Base-by-base conservation (phyloP, 768 basidiomycete species). In the Paxillus rubicundulus region DNA sequence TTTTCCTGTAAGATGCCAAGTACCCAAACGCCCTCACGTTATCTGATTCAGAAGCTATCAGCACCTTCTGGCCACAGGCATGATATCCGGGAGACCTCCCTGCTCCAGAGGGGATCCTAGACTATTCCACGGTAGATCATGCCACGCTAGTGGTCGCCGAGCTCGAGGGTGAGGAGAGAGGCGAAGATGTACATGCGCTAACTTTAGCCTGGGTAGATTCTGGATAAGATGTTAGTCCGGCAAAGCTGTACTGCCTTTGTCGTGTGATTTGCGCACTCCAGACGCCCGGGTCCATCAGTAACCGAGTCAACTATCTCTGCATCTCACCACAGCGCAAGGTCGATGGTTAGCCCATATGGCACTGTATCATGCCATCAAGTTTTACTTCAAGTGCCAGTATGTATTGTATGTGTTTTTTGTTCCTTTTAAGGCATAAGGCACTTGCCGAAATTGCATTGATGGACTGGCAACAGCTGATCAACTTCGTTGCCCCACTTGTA, bases 401-500 rank as follows among this genome's bases (percentile, higher is more conserved):
- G 41, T 27, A 27, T 16, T 43, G 41, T 9, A 24, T n/a, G n/a
- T 37, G 9, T 17, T 38, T 16, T 18, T 44, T 44, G 9, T 17
- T 44, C 28, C 24, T 27, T 24, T 16, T 24, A 36, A 13, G 27
- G 14, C 28, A 40, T 21, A 39, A 40, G 48, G 39, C 16, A 20
- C 40, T 61, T 61, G 48, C 64, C 64, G 50, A 62, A 62, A 54
- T 48, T 39, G 53, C 58, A 44, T 59, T 68, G 67, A 68, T 68
- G 69, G 56, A 52, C 59, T 62, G 61, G n/a, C n/a, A n/a, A n/a
- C 58, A 28, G 43, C 56, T 55, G 61, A 63, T 70, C 64, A 66
- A 63, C 64, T 70, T 70, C 65, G 53, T 68, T 63, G 57, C 66
- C 68, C 66, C 62, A 61, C 50, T 57, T 53, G 69, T 69, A 69